Base-by-base conservation (phyloP, 495 filamentous ascomycete species). In the Acidiella bohemica region DNA sequence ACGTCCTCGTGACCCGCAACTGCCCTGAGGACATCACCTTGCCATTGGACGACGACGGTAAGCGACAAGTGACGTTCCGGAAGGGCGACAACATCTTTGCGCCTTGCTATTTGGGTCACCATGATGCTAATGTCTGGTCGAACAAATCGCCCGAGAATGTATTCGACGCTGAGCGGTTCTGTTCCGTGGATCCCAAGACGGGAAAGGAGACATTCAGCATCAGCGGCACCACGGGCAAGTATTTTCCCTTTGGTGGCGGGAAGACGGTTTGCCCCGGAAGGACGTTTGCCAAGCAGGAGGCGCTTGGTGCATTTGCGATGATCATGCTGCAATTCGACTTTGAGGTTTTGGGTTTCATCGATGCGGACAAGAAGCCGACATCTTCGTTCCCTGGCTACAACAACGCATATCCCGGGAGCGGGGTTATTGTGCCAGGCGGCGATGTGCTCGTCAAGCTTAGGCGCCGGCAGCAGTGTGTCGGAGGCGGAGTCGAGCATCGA, bases 61-160 rank as follows among this genome's bases (percentile, higher is more conserved):
- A 45, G 13, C 28, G 25, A 9, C 16, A 20, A 4, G 31, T 47
- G 11, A 8, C 19, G 19, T 26, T 53, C 13, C 36, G 36, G 10
- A 53, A 53, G 26, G 42, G 40, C n/a, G 47, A 47, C 11, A 46
- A 50, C 32, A 25, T 52, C 28, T 42, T 55, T 14, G 49, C 46
- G 13, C 53, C 53, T 9, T 49, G 49, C 5, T 53, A 31, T 41
- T 36, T 53, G 22, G 49, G 44, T n/a, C 40, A 47, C 25, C 53
- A 34, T 21, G 46, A 53, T 23, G 19, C 39, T 13, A 19, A 6
- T 6, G 18, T 32, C 5, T 49, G 51, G 40, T 38, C 39, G 43
- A 23, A 32, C 9, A 28, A 36, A 9, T 23, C 40, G 8, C 48
- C 51, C 1, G 18, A 14, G 2, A 36, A 47, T 7, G 19, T 18